Evolutionary conservation across 2,329 filamentous ascomycete genomes (phyloP), one percentile per base, ranked within the genome.

Genomic region (Cercospora sp.): DNA sequence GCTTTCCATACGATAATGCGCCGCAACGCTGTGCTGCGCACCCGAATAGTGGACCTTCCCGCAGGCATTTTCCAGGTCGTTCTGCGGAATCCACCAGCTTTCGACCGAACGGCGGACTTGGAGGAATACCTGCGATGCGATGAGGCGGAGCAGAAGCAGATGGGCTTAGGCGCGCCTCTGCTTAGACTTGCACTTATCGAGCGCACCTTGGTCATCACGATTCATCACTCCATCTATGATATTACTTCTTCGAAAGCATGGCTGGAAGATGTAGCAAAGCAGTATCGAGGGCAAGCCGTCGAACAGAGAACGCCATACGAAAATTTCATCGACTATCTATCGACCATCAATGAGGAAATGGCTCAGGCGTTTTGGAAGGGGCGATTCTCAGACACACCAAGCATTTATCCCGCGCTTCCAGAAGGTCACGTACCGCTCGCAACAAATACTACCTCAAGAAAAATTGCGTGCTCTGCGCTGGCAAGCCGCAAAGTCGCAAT

Each of bases 81-180:
- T 26, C 49, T 53, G 13, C 49, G 49, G 5, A 26, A 53, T 5
- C 18, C 45, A 24, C 18, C 18, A 24, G 18, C 49, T 2, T 24
- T 26, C 12, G 49, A 53, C 80, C 81, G 37, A 84, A 13, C 8
- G 3, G 13, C 16, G 28, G 26, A 21, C 26, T 18, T 34, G 55
- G 55, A 58, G 18, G 26, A 58, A 21, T 32, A 58, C 26, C 49
- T 24, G 13, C 21, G 18, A 53, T 8, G 12, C 43, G 43, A 49
- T 13, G 30, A 61, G 58, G 30, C 16, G 30, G 28, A 61, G 32
- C 24, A 32, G 58, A 32, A 13, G 18, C 32, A 16, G 1, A 81
- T 82, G 77, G 79, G 78, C n/a, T 76, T 82, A 7, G 81, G 81
- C 2, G 72, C 75, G 18, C 65, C 65, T 2, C 60, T 67, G 21